These are phyloP conservation scores for Clitoria ternatea DNA, from an alignment of 306 rosid genomes.

Conservation along the genomic window DNA sequence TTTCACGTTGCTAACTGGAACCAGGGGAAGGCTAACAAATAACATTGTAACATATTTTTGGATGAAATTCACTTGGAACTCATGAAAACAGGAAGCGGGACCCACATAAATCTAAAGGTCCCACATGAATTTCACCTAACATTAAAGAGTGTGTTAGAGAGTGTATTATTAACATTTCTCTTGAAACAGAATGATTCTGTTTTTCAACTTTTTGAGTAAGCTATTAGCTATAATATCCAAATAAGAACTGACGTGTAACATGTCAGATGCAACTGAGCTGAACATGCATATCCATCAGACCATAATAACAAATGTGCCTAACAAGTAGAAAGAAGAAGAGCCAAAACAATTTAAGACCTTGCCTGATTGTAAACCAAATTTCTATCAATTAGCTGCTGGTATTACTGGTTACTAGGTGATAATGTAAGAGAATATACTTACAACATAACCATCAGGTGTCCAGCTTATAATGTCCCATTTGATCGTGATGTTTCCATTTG, in stretches of 20 bases:
- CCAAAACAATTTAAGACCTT: background rate
- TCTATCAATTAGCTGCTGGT: background rate
- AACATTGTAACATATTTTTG: background rate
- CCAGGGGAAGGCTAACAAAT: background rate
- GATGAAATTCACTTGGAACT: background rate
- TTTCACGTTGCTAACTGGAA: background rate
- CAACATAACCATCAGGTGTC: constrained; percentile 77
- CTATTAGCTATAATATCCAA: background rate
- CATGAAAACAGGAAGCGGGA: background rate
- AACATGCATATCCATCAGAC: constrained; percentile 1
- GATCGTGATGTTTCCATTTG: constrained; percentile 71
- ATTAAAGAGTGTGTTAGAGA: background rate
- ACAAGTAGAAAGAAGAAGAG: background rate
- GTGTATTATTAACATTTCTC: background rate
- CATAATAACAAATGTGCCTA: background rate
- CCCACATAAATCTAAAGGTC: background rate
- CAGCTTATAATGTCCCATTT: constrained; percentile 74
- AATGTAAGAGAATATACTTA: constrained; percentile 31
- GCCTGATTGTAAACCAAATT: background rate
- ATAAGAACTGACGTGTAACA: background rate
- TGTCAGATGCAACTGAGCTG: background rate
- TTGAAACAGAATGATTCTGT: background rate
- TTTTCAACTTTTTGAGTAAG: background rate
- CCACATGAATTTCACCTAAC: background rate
- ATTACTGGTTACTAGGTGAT: background rate